Evolutionary conservation across 23 red algal genomes (phyloP).

Genomic region (Chondrus crispus): DNA sequence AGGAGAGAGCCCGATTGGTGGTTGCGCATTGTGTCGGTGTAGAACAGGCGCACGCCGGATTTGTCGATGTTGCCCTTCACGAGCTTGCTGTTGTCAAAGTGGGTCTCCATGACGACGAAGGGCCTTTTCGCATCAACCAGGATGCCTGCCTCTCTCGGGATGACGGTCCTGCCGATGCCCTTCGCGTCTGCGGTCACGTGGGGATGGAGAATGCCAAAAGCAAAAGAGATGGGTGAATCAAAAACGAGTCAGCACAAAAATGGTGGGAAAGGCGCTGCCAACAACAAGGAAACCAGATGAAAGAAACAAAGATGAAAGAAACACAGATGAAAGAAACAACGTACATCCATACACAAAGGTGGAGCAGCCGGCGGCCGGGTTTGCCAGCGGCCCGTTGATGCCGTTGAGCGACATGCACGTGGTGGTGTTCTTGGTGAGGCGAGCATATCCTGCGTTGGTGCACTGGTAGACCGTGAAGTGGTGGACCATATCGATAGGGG

Average conservation of each 20-base stretch:
- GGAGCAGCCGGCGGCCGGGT: neutral
- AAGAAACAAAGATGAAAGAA: too few relatives aligned
- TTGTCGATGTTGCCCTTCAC: neutral
- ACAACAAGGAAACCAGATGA: neutral
- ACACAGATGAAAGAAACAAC: neutral
- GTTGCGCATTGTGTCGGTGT: constrained; percentile 38
- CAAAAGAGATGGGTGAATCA: neutral
- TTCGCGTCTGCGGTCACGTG: constrained; percentile 38
- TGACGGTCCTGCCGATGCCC: constrained; percentile 24
- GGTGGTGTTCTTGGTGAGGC: neutral
- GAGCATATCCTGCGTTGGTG: constrained; percentile 26
- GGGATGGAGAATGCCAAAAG: too few relatives aligned
- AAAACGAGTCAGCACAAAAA: neutral
- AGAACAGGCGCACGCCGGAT: constrained; percentile 27
- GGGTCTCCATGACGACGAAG: constrained; percentile 52
- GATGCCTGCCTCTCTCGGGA: constrained; percentile 43
- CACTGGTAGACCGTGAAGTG: constrained; percentile 55
- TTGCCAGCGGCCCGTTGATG: neutral
- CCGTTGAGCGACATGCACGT: constrained; percentile 1
- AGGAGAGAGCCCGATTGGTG: constrained; percentile 38
- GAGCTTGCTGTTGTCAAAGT: constrained; percentile 37
- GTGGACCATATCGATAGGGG: constrained; percentile 34
- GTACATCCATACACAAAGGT: constrained; percentile 55
- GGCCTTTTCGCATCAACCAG: neutral
- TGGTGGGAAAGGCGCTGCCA: neutral